A percentile compares a stretch with the other conserved stretches of the same genome.
Evolutionary conservation across 2,329 filamentous ascomycete species (phyloP).

Genomic region (Phaeosphaeria sp.): DNA sequence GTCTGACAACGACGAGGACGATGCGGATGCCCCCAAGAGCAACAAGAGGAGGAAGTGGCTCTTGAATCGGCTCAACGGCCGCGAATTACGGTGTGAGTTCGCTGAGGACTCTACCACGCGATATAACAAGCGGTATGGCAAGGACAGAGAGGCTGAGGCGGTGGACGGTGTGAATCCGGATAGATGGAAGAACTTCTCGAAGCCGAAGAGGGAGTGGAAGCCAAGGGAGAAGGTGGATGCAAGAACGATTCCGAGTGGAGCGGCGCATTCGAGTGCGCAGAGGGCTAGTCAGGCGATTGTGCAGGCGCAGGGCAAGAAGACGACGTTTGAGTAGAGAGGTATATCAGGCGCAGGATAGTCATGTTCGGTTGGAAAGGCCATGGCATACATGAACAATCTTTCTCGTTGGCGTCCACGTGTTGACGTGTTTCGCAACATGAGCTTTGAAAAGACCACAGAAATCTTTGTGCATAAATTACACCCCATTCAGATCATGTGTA

Average conservation of each 20-base stretch:
- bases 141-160: constrained; percentile 59
- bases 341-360: not conserved
- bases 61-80: constrained; percentile 82
- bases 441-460: too few relatives aligned
- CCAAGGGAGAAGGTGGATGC: constrained; percentile 50
- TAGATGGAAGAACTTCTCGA: constrained; percentile 35
- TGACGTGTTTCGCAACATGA: too few relatives aligned
- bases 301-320: constrained; percentile 78
- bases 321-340: constrained; percentile 68
- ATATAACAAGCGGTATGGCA: constrained; percentile 94
- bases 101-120: constrained; percentile 88
- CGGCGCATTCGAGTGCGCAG: constrained; percentile 55
- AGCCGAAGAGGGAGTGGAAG: constrained; percentile 32
- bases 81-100: constrained; percentile 85
- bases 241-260: constrained; percentile 52
- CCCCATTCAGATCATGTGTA: too few relatives aligned
- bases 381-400: too few relatives aligned
- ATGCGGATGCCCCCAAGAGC: constrained; percentile 41
- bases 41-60: constrained; percentile 70
- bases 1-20: constrained; percentile 51
- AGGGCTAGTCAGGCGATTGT: constrained; percentile 82
- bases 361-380: too few relatives aligned
- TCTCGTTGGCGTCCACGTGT: too few relatives aligned
- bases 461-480: too few relatives aligned
- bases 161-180: constrained; percentile 44